phyloP scores from a whole-genome alignment of 495 filamentous ascomycete species.

The Trichoderma orchidacearum region DNA sequence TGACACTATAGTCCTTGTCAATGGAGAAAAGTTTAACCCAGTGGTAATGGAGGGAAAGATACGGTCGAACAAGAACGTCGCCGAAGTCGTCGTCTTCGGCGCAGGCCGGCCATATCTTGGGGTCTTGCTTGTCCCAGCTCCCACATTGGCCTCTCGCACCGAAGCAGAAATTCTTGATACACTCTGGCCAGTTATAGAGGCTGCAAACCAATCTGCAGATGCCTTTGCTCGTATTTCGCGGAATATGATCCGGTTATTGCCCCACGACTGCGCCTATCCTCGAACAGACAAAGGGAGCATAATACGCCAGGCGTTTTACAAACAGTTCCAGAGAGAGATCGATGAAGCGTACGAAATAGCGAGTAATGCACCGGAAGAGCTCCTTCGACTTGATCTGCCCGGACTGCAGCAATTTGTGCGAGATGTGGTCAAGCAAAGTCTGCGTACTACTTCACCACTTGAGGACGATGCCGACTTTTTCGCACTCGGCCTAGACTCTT shows the following conservation, averaged over 20 bases:
- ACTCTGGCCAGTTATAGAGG: slow-evolving; percentile 34
- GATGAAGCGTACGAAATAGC: slow-evolving; percentile 26
- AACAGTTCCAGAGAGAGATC: slow-evolving; percentile 29
- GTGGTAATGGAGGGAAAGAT: slow-evolving; percentile 45
- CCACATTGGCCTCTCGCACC: slow-evolving; percentile 11
- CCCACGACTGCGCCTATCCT: slow-evolving; percentile 23
- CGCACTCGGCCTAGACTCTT: slow-evolving; percentile 36
- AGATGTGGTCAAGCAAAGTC: background rate
- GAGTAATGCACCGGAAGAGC: slow-evolving; percentile 9
- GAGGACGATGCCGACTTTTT: slow-evolving; percentile 34
- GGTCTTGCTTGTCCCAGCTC: slow-evolving; percentile 34
- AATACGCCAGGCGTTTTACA: slow-evolving; percentile 36
- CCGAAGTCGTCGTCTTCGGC: slow-evolving; percentile 49
- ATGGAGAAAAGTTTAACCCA: slow-evolving; percentile 60
- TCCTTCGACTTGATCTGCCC: background rate
- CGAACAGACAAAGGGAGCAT: slow-evolving; percentile 45
- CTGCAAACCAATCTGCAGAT: slow-evolving; percentile 37
- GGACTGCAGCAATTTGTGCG: background rate
- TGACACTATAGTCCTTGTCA: slow-evolving; percentile 48
- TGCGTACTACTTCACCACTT: background rate
- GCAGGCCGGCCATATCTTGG: slow-evolving; percentile 35
- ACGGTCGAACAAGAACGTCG: slow-evolving; percentile 31
- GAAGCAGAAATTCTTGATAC: slow-evolving; percentile 25
- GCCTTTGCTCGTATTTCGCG: slow-evolving; percentile 37
- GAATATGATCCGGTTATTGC: slow-evolving; percentile 32